phyloP scores from a whole-genome alignment of 371 early-diverging fungal species.

The Actinomucor elegans region DNA sequence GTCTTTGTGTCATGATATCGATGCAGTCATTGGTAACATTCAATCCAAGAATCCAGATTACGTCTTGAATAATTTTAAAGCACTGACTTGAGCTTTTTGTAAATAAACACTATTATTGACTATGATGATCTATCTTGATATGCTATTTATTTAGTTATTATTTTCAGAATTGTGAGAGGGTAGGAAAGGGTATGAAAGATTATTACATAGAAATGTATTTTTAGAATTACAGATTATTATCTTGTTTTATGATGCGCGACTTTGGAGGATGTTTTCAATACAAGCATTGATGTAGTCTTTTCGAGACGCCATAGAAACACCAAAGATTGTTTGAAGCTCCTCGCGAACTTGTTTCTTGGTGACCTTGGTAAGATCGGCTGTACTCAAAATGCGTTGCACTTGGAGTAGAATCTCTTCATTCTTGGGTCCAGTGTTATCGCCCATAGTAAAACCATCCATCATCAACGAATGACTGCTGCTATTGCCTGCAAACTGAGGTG shows the following conservation, averaged over 20 bases:
- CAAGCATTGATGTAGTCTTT: conserved; percentile 61
- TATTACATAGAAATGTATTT: too few relatives aligned
- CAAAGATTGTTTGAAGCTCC: conserved; percentile 41
- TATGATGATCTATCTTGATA: too few relatives aligned
- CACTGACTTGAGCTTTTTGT: not conserved
- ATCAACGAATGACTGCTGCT: conserved; percentile 33
- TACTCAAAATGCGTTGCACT: conserved; percentile 73
- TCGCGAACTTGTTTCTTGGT: conserved; percentile 80
- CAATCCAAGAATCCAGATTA: conserved; percentile 58
- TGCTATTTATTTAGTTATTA: too few relatives aligned
- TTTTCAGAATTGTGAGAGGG: too few relatives aligned
- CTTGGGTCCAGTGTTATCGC: conserved; percentile 25
- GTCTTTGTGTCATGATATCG: conserved; percentile 59
- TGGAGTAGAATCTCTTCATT: conserved; percentile 80
- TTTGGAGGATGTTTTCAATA: conserved; percentile 46
- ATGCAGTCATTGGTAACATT: conserved; percentile 55
- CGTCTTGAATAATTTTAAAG: conserved; percentile 11
- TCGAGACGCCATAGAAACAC: conserved; percentile 44
- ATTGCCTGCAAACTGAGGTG: conserved; percentile 16
- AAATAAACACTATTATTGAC: too few relatives aligned
- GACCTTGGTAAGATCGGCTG: conserved; percentile 76
- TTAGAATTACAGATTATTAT: too few relatives aligned
- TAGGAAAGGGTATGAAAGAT: too few relatives aligned
- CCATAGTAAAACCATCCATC: conserved; percentile 34
- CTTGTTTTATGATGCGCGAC: too few relatives aligned